These are phyloP conservation scores for Drechmeria coniospora DNA, from an alignment of 2,329 filamentous ascomycete genomes.

Conservation along the genomic window DNA sequence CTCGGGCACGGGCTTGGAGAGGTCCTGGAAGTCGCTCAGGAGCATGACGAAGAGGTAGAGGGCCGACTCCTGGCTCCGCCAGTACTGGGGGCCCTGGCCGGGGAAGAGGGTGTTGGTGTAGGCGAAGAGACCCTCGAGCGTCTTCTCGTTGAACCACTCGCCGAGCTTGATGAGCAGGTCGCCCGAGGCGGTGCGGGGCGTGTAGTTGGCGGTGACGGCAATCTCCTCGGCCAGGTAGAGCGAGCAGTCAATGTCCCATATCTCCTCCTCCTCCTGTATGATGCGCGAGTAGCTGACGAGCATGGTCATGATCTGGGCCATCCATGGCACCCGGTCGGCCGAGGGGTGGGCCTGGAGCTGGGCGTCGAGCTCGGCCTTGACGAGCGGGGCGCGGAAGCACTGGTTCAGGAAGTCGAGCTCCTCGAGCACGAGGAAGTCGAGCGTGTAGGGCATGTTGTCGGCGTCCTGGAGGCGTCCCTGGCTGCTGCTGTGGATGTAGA, in stretches of 20 bases:
- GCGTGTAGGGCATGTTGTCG: constrained; percentile 81
- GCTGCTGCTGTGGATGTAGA: constrained; percentile 74
- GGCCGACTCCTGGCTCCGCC: constrained; percentile 60
- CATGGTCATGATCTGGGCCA: constrained; percentile 75
- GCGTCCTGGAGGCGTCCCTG: constrained; percentile 82
- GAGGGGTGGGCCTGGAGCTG: constrained; percentile 50
- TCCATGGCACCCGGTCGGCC: constrained; percentile 57
- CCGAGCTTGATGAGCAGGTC: constrained; percentile 86
- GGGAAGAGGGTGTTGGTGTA: constrained; percentile 64
- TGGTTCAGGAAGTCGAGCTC: constrained; percentile 91
- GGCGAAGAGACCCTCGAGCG: constrained; percentile 63
- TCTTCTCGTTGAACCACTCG: constrained; percentile 68
- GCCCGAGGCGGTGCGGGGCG: constrained; percentile 78
- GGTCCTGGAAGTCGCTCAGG: constrained; percentile 68
- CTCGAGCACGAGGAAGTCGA: constrained; percentile 86
- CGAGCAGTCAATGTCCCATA: constrained; percentile 96
- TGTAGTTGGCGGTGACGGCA: constrained; percentile 90
- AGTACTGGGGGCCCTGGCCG: constrained; percentile 27
- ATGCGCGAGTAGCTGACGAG: constrained; percentile 79
- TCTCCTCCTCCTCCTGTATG: constrained; percentile 76
- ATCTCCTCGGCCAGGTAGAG: constrained; percentile 92
- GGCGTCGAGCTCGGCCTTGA: constrained; percentile 75
- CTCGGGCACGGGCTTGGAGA: constrained; percentile 52
- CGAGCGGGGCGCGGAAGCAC: constrained; percentile 73
- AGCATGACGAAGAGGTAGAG: constrained; percentile 78